These are phyloP conservation scores for Candida smagusa DNA, from an alignment of 1,139 yeast species.

Conservation along the genomic window DNA sequence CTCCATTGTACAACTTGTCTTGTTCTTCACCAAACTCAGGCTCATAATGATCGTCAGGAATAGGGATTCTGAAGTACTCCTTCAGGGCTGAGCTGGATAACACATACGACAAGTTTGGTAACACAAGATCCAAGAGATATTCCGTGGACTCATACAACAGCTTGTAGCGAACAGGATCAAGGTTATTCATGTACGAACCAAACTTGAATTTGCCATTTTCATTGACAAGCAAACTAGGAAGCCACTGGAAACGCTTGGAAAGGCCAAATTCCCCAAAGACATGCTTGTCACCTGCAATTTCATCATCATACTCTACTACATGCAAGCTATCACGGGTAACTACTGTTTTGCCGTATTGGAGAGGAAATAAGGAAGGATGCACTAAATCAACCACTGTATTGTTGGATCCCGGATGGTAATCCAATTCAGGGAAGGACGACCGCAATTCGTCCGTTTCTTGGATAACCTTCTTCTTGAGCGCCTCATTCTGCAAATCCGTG, in stretches of 20 bases:
- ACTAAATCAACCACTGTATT: constrained; percentile 39
- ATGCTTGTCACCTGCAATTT: constrained; percentile 14
- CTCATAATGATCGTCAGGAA: constrained; percentile 17
- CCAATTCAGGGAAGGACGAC: constrained; percentile 16
- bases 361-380: constrained; percentile 42
- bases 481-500: constrained; percentile 11
- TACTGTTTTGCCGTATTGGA: constrained; percentile 34
- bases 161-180: constrained; percentile 27
- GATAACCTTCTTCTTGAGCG: constrained; percentile 10
- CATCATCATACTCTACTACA: constrained; percentile 11
- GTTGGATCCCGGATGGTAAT: constrained; percentile 38
- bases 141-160: constrained; percentile 28
- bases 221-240: constrained; percentile 22
- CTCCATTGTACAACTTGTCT: constrained; percentile 3
- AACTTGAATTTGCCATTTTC: constrained; percentile 16
- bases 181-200: constrained; percentile 37
- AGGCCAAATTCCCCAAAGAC: constrained; percentile 17
- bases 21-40: constrained; percentile 7
- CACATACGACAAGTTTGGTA: constrained; percentile 30
- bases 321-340: constrained; percentile 9
- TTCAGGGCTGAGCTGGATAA: constrained; percentile 23
- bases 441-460: constrained; percentile 13
- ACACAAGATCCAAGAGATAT: constrained; percentile 22
- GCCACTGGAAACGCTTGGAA: constrained; percentile 31
- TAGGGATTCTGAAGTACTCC: constrained; percentile 15